These are phyloP conservation scores for Claviceps paspali DNA, from an alignment of 2,329 filamentous ascomycete genomes.

Conservation along the genomic window DNA sequence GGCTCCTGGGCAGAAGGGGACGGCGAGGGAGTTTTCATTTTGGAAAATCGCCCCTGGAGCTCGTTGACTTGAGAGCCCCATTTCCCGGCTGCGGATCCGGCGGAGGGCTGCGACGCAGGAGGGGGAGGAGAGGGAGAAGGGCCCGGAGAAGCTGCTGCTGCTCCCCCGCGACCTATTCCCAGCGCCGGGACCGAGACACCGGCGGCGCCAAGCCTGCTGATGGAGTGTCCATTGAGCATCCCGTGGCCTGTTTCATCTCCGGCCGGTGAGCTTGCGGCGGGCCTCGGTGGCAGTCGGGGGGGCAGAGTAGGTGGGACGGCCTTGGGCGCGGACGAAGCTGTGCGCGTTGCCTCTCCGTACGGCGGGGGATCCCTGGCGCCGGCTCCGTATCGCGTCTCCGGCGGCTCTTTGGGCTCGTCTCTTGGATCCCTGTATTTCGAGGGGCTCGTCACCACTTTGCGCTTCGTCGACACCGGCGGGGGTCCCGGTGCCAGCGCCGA, in stretches of 20 bases:
- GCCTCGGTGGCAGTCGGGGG: constrained; percentile 21
- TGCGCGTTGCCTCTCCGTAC: constrained; percentile 12
- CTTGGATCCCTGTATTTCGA: constrained; percentile 20
- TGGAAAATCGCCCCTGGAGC: constrained; percentile 52
- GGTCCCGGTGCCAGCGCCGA: constrained; percentile 20
- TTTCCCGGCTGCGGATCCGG: constrained; percentile 8
- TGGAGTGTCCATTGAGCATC: constrained; percentile 38
- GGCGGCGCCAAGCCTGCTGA: constrained; percentile 52
- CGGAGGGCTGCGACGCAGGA: constrained; percentile 8
- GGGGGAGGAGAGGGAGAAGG: constrained; percentile 12
- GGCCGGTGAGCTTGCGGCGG: constrained; percentile 6
- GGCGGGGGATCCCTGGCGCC: constrained; percentile 17
- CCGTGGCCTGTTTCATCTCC: neutral
- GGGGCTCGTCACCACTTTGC: constrained; percentile 16
- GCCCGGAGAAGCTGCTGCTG: constrained; percentile 15
- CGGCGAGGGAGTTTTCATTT: constrained; percentile 25
- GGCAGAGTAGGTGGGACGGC: constrained; percentile 39
- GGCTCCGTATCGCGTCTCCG: constrained; percentile 28
- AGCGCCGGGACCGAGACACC: constrained; percentile 68
- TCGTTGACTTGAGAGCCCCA: constrained; percentile 39
- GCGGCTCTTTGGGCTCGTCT: constrained; percentile 8
- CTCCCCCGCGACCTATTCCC: constrained; percentile 43
- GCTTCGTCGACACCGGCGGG: constrained; percentile 8
- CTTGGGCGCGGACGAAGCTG: neutral
- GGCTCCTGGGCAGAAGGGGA: constrained; percentile 9